Base-by-base conservation (phyloP, 257 asterid species). In the Salvia miltiorrhiza region DNA sequence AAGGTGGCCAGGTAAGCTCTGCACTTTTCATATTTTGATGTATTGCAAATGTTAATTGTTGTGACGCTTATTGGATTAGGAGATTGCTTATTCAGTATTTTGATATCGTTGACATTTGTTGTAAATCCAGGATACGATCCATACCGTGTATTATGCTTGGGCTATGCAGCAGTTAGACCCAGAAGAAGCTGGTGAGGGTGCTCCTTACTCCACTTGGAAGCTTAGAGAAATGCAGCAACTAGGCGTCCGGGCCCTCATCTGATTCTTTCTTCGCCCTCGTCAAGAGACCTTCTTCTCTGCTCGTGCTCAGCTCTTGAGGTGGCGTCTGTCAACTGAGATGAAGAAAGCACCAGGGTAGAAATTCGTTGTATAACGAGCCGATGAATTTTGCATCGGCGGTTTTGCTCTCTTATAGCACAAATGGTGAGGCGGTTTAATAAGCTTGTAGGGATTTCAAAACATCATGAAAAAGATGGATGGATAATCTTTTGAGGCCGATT, bases 161-260 rank as follows among this genome's bases (percentile, higher is more conserved):
- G 99, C 99, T 0, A 89, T 94, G 98, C 96, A 89, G 80, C 97
- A 84, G 80, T 72, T 91, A 57, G 91, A 84, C 44, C 88, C 83
- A 2, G 97, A 90, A 81, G 97, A 90, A 76, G 74, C 76, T 9
- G 96, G 89, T 43, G 89, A 85, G 12, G 96, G 83, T 19, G 90
- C 88, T 52, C 71, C 85, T 17, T 74, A 74, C 77, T 89, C 97
- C 9, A 80, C 85, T 65, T 94, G 98, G 99, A 89, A 84, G 89
- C 97, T 94, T 53, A 74, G 90, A 71, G 99, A 94, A 85, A 88
- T 94, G 93, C 97, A 91, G 77, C 97, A 89, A 70, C 77, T 81
- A 26, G 98, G 97, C 7, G 86, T 91, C 57, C 84, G 85, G 44
- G 98, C 99, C 32, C 95, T 94, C 33, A 94, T 94, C 52, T 91